A percentile compares a stretch with the other conserved stretches of the same genome.
These are phyloP conservation scores for Camelina neglecta DNA, from an alignment of 345 rosid species.

Conservation along the genomic window DNA sequence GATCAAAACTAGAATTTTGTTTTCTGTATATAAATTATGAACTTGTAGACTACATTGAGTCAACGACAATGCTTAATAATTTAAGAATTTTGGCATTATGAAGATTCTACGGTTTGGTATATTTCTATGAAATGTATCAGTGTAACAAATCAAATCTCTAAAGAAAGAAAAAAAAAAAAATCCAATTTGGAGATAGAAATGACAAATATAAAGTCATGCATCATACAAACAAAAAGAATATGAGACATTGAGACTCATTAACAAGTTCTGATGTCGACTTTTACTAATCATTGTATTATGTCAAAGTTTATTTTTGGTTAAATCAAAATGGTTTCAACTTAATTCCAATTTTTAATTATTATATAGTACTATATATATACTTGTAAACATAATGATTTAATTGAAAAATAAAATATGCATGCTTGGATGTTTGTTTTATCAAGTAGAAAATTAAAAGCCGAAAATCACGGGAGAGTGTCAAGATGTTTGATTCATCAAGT, in stretches of 20 bases:
- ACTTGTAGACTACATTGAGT: not conserved
- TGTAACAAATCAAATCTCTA: not conserved
- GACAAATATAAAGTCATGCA: not conserved
- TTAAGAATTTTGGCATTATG: not conserved
- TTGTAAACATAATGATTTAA: not conserved
- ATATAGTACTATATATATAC: not conserved
- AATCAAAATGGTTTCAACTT: slow-evolving; percentile 13
- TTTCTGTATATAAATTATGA: slow-evolving; percentile 1
- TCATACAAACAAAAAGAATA: not conserved
- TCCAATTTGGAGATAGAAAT: not conserved
- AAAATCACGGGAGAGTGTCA: slow-evolving; percentile 19
- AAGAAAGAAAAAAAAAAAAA: not conserved
- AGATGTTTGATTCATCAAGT: slow-evolving; percentile 1
- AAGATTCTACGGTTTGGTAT: not conserved
- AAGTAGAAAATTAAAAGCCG: not conserved
- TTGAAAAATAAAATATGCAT: not conserved
- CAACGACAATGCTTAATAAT: slow-evolving; percentile 9
- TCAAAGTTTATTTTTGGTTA: not conserved
- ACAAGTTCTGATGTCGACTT: not conserved
- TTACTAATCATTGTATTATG: not conserved
- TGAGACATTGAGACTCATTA: not conserved
- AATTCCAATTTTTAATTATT: not conserved
- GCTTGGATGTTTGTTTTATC: not conserved
- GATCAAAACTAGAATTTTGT: not conserved
- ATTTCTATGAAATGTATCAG: not conserved